phyloP scores from a whole-genome alignment of 805 yeast species.

The Cyberlindnera maritima region DNA sequence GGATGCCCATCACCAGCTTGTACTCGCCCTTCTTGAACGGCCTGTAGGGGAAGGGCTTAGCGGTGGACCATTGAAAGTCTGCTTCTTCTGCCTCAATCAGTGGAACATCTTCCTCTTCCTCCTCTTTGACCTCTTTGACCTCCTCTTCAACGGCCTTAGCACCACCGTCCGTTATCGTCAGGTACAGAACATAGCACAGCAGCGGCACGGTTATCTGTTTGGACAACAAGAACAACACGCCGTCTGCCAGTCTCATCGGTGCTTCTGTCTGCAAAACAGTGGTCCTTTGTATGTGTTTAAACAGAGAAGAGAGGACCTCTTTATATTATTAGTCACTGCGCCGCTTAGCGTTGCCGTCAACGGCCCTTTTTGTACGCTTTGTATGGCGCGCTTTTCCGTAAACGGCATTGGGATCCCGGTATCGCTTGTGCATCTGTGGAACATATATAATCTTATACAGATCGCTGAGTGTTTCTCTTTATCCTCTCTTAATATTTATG shows the following conservation, averaged over 20 bases:
- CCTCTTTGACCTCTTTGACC: not conserved
- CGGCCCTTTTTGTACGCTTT: not conserved
- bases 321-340: not conserved
- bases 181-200: conserved; percentile 20
- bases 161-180: conserved; percentile 2
- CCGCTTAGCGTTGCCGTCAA: not conserved
- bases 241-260: conserved; percentile 4
- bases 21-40: conserved; percentile 64
- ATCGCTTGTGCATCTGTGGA: no score
- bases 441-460: no score
- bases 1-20: conserved; percentile 61
- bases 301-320: not conserved
- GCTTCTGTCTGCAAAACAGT: not conserved
- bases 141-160: not conserved
- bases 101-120: not conserved
- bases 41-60: conserved; percentile 44
- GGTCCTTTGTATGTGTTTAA: not conserved
- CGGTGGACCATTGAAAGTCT: conserved; percentile 42
- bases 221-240: conserved; percentile 6
- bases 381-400: no score
- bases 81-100: conserved; percentile 32
- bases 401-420: not conserved
- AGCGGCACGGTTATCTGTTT: conserved; percentile 27
- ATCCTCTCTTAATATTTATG: no score
- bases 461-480: no score